Conservation (phyloP, 768 basidiomycete genomes). For the Mycena leptocephala region DNA sequence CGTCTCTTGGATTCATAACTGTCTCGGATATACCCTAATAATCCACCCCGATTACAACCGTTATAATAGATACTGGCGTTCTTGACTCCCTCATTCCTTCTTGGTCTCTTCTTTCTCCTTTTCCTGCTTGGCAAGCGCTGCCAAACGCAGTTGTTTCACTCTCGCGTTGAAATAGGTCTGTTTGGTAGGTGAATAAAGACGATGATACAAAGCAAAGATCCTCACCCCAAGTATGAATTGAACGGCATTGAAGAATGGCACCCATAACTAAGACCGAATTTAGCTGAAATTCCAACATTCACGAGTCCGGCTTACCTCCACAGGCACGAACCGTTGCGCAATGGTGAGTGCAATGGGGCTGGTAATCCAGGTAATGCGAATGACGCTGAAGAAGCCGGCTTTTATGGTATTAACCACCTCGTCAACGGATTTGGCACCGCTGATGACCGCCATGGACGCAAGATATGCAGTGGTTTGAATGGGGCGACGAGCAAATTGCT, state of each 20-base stretch:
- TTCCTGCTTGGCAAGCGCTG: slow-evolving; percentile 67
- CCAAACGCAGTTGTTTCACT: slow-evolving; percentile 74
- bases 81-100: slow-evolving; percentile 40
- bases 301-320: slow-evolving; percentile 67
- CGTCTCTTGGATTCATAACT: slow-evolving; percentile 33
- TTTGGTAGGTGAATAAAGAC: slow-evolving; percentile 12
- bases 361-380: slow-evolving; percentile 66
- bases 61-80: slow-evolving; percentile 11
- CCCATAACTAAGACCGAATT: slow-evolving; percentile 76
- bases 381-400: slow-evolving; percentile 81
- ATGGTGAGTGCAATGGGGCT: slow-evolving; percentile 77
- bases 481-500: slow-evolving; percentile 86
- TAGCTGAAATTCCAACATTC: neutral
- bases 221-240: slow-evolving; percentile 85
- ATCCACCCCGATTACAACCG: neutral
- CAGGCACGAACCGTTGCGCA: slow-evolving; percentile 86
- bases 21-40: slow-evolving; percentile 14
- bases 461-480: slow-evolving; percentile 84
- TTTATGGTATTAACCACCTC: slow-evolving; percentile 80
- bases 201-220: slow-evolving; percentile 10
- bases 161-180: slow-evolving; percentile 83
- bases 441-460: slow-evolving; percentile 87
- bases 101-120: slow-evolving; percentile 48
- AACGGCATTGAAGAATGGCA: slow-evolving; percentile 88
- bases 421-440: slow-evolving; percentile 79